Base-by-base conservation (phyloP, 2,329 filamentous ascomycete species). In the Dactylonectria macrodidyma region DNA sequence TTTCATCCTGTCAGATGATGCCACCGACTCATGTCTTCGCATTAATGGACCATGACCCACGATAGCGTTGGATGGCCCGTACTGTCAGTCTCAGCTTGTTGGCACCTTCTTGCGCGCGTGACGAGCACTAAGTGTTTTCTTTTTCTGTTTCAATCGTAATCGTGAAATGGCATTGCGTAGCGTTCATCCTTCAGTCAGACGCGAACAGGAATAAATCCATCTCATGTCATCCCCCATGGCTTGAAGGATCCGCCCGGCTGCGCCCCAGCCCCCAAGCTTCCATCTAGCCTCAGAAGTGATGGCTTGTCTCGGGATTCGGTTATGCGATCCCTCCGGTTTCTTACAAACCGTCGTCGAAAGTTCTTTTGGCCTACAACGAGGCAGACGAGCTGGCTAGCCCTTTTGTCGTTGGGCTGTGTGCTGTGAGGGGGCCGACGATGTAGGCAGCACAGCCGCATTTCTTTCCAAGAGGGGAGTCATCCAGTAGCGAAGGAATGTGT, bases 371-470 rank as follows among this genome's bases (percentile, higher is more conserved):
- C 19, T 51, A 51, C 50, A 26, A 52, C 48, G 5, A 52, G 19
- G 14, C 56, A 44, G 41, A 19, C 36, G 34, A 26, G 19, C 10
- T 26, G 34, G n/a, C 12, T 56, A 36, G 26, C 26, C 54, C 46
- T 14, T 51, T 30, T 26, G 48, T 30, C 48, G 50, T 33, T n/a
- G 41, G 41, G 7, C n/a, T 44, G 6, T 14, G 41, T 44, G n/a
- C 16, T 22, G 50, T 52, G 50, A 26, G 19, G 19, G 50, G 26
- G 50, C 26, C 30, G 30, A 52, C 14, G 34, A 34, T 12, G 3
- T 33, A 52, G 30, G 30, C 50, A 34, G 50, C 50, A 52, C 50
- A 52, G 50, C 50, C 50, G 16, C 16, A 30, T 30, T n/a, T 52
- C 30, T 16, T 16, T n/a, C 19, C 50, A 30, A 11, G n/a, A 51